Base-by-base conservation (phyloP, 2,329 filamentous ascomycete species). In the Fusarium continuum region DNA sequence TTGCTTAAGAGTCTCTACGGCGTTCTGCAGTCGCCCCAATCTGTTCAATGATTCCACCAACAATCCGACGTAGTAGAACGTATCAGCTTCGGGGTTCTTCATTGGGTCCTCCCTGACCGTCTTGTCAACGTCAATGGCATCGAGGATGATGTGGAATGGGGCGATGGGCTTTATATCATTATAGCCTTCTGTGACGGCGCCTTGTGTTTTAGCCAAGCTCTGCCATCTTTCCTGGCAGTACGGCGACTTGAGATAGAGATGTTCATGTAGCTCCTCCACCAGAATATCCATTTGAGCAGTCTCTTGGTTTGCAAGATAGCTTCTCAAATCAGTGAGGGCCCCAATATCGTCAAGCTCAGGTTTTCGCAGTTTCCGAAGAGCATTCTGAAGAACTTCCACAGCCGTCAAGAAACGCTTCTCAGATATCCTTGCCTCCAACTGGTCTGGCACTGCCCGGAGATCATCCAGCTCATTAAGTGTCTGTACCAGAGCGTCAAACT, bases 151-250 rank as follows among this genome's bases (percentile, higher is more conserved):
- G 54, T 87, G 85, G 49, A 91, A 88, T 1, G 87, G 84, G 3
- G 77, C 73, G 26, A 84, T 76, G 9, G 77, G 70, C 10, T 75
- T 78, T 13, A 78, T 74, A 13, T 83, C 79, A n/a, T 77, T 73
- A 55, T 81, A 82, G 31, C 75, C 78, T 45, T 85, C 82, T 36
- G 78, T 79, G 59, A 78, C 80, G 4, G 80, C 79, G 41, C 85
- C 82, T 64, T 91, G 88, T 31, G 84, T 85, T 68, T 89, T 90
- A 31, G 89, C 84, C 57, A 96, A 86, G 55, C 85, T 86, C 76
- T 96, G 96, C 95, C 95, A 99, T 67, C 95, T 85, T 74, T 97
- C 92, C 73, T 97, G 93, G 73, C 94, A 98, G 74, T 99, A 99
- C 0, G 94, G 95, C 4, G 94, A 98, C 75, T 98, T 98, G 32